Base-by-base conservation (phyloP, 306 rosid species). In the Leucaena leucocephala region DNA sequence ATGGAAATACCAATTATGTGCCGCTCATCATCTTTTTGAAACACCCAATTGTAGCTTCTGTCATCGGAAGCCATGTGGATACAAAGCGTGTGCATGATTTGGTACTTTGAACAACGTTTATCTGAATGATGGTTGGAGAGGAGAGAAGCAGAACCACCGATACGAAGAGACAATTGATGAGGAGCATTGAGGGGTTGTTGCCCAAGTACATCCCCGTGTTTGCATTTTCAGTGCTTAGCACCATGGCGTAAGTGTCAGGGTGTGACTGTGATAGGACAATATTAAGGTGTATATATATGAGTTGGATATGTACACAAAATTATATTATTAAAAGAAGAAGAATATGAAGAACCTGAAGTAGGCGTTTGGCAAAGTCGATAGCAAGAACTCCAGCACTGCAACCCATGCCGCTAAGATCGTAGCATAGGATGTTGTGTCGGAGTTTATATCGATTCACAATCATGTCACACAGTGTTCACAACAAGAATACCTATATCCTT, bases 381-480 rank as follows among this genome's bases (percentile, higher is more conserved):
- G 85, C 68, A 5, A 76, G 16, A 58, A 82, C 70, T 42, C 85
- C 85, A 62, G 78, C 85, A 76, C 81, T 82, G 16, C 85, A 82
- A 11, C 81, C 85, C 85, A 82, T 82, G 16, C 81, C 85, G 63
- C 78, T 34, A 8, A 82, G 45, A 71, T 76, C 43, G 74, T 82
- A 82, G 69, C 63, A 27, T 40, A 71, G 3, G 5, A 76, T 6
- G 17, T 77, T 33, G 3, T 71, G 27, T 38, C 34, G 55, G 16
- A 77, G 75, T 46, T 72, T 77, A 44, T 82, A 82, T 35, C 61
- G 78, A 66, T 71, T 82, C 38, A 82, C 75, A 64, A 82, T 80
- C 21, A 71, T 77, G 38, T 58, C 55, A 77, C 80, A 63, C 2
- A 82, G 22, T 71, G 10, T 82, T 82, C 2, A 80, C 59, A 17